phyloP scores from a whole-genome alignment of 2,329 filamentous ascomycete species.

The Cytospora mali region DNA sequence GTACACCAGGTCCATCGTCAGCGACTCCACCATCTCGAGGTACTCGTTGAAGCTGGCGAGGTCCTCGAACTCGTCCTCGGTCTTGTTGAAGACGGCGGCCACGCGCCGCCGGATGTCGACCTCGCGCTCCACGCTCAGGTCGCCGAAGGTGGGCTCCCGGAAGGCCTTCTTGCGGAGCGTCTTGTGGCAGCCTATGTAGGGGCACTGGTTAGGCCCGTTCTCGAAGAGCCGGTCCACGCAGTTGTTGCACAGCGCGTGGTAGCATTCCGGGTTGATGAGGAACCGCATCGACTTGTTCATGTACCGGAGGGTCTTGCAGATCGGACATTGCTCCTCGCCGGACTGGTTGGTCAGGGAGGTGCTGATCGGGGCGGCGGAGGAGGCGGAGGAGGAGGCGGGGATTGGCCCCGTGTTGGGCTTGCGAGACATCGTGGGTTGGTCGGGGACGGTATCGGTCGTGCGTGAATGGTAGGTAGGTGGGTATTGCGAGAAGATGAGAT shows the following conservation, averaged over 20 bases:
- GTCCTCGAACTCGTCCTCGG: constrained; percentile 87
- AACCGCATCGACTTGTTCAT: constrained; percentile 93
- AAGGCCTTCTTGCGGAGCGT: constrained; percentile 86
- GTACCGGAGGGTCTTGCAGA: constrained; percentile 96
- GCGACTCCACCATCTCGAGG: constrained; percentile 86
- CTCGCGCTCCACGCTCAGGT: constrained; percentile 86
- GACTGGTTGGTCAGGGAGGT: constrained; percentile 27
- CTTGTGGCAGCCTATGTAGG: constrained; percentile 83
- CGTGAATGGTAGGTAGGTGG: background rate
- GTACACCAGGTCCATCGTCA: constrained; percentile 85
- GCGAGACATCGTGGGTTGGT: constrained; percentile 41
- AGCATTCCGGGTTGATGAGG: constrained; percentile 97
- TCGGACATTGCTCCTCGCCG: constrained; percentile 79
- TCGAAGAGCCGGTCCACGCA: constrained; percentile 95
- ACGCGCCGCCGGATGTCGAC: constrained; percentile 88
- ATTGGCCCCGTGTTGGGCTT: constrained; percentile 33
- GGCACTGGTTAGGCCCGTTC: constrained; percentile 87
- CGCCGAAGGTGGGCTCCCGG: constrained; percentile 84
- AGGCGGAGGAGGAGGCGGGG: no score
- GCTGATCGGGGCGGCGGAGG: constrained; percentile 21
- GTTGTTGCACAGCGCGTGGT: constrained; percentile 97
- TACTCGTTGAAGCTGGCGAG: constrained; percentile 89
- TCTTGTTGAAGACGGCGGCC: constrained; percentile 79
- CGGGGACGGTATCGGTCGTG: background rate
- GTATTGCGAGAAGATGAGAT: background rate